A percentile compares a stretch with the other conserved stretches of the same genome.
phyloP scores from a whole-genome alignment of 2,329 filamentous ascomycete genomes.

The Claviceps sp. region DNA sequence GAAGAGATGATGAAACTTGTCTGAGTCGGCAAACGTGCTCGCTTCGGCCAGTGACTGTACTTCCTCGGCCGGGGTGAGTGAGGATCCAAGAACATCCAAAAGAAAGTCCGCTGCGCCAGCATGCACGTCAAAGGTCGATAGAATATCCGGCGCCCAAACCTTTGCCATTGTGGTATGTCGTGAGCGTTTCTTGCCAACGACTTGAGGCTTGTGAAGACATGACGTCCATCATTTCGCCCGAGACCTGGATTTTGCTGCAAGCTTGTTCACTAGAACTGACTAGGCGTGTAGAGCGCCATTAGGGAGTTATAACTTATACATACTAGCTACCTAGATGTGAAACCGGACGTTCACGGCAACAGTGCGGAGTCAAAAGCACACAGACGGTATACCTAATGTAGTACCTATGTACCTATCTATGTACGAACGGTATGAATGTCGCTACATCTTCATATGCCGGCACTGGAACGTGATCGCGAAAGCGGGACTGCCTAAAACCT shows the following conservation, averaged over 20 bases:
- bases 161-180: background rate
- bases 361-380: no score
- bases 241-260: background rate
- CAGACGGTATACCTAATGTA: no score
- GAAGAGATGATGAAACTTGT: conserved; percentile 22
- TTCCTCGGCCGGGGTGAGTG: conserved; percentile 14
- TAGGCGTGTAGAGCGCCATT: background rate
- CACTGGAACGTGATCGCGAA: background rate
- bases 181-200: background rate
- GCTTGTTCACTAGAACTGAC: background rate
- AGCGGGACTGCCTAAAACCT: background rate
- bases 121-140: conserved; percentile 20
- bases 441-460: background rate
- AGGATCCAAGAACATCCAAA: conserved; percentile 16
- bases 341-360: background rate
- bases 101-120: conserved; percentile 19
- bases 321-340: background rate
- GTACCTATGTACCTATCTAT: no score
- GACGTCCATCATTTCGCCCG: background rate
- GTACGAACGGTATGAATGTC: background rate
- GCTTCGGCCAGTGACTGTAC: conserved; percentile 14
- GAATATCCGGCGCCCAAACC: background rate
- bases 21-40: conserved; percentile 19
- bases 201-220: background rate
- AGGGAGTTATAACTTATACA: background rate